Percentiles rank a stretch among this genome's conserved stretches.
These are phyloP conservation scores for Cutaneotrichosporon sp. DNA, from an alignment of 1,284 basidiomycete genomes.

Conservation along the genomic window DNA sequence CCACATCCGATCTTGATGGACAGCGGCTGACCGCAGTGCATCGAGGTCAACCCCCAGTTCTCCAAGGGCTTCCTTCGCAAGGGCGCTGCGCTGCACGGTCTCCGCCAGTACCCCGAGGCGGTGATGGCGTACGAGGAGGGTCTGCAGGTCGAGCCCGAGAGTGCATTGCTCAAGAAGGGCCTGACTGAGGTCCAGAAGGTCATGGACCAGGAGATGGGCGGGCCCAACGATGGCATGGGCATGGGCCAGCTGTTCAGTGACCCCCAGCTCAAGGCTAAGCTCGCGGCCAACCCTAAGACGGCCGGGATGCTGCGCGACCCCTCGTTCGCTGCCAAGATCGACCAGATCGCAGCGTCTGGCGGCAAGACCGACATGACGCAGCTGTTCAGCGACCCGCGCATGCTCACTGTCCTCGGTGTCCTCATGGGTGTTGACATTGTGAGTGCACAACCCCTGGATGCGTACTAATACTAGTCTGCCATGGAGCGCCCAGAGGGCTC, in stretches of 20 bases:
- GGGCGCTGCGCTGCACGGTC: conserved; percentile 90
- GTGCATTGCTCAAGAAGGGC: conserved; percentile 78
- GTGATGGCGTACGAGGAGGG: conserved; percentile 67
- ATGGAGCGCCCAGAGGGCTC: conserved; percentile 82
- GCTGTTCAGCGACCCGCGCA: conserved; percentile 74
- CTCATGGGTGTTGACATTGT: conserved; percentile 89
- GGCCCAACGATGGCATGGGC: conserved; percentile 55
- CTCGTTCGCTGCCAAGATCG: conserved; percentile 66
- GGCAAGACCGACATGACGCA: conserved; percentile 50
- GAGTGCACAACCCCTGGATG: conserved; percentile 20
- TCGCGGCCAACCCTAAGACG: conserved; percentile 83
- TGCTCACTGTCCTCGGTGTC: conserved; percentile 86
- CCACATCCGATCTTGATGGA: conserved; percentile 51
- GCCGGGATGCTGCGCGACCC: conserved; percentile 79
- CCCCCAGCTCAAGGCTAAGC: conserved; percentile 76
- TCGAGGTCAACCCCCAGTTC: conserved; percentile 78
- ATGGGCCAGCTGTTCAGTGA: conserved; percentile 81
- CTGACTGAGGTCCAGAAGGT: conserved; percentile 81
- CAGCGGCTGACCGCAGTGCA: conserved; percentile 49
- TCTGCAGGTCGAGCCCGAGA: conserved; percentile 72
- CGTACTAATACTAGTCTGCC: conserved; percentile 59
- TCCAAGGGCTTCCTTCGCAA: conserved; percentile 90
- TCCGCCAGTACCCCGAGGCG: conserved; percentile 74
- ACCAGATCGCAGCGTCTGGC: conserved; percentile 51
- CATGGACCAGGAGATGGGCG: conserved; percentile 44